phyloP scores from a whole-genome alignment of 2,329 filamentous ascomycete species.

The Trichoderma sp. region DNA sequence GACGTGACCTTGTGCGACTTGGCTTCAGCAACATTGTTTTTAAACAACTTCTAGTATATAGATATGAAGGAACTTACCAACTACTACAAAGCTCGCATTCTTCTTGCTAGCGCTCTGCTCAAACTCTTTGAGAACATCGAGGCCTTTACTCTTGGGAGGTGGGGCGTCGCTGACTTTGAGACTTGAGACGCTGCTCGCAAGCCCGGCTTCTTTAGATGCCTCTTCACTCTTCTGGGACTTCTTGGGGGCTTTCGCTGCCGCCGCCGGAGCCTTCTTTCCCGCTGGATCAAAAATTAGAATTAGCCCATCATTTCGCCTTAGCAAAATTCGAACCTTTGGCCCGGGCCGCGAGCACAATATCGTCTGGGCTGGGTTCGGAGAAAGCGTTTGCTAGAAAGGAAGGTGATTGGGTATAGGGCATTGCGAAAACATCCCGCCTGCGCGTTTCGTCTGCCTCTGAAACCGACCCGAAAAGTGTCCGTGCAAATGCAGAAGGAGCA shows the following conservation, averaged over 20 bases:
- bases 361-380: conserved; percentile 85
- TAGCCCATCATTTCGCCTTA: conserved; percentile 48
- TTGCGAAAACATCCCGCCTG: conserved; percentile 37
- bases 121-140: conserved; percentile 81
- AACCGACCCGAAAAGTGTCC: conserved; percentile 49
- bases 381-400: conserved; percentile 63
- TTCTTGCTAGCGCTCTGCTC: conserved; percentile 73
- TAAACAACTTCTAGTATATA: background rate
- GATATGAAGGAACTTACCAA: conserved; percentile 58
- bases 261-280: conserved; percentile 48
- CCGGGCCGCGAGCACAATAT: conserved; percentile 83
- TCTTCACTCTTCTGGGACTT: conserved; percentile 41
- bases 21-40: background rate
- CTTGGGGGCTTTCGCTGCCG: conserved; percentile 30
- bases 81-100: conserved; percentile 86
- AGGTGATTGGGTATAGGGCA: conserved; percentile 52
- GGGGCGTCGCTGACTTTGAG: conserved; percentile 52
- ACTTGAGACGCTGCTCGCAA: conserved; percentile 33
- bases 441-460: conserved; percentile 30
- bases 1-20: conserved; percentile 71
- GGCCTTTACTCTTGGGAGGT: conserved; percentile 68
- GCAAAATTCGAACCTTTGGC: conserved; percentile 74
- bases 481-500: conserved; percentile 57
- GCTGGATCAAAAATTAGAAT: conserved; percentile 54
- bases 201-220: conserved; percentile 26